Percentiles rank a stretch among this genome's conserved stretches.
phyloP scores from a whole-genome alignment of 306 rosid genomes.

The Castanospermum australe region DNA sequence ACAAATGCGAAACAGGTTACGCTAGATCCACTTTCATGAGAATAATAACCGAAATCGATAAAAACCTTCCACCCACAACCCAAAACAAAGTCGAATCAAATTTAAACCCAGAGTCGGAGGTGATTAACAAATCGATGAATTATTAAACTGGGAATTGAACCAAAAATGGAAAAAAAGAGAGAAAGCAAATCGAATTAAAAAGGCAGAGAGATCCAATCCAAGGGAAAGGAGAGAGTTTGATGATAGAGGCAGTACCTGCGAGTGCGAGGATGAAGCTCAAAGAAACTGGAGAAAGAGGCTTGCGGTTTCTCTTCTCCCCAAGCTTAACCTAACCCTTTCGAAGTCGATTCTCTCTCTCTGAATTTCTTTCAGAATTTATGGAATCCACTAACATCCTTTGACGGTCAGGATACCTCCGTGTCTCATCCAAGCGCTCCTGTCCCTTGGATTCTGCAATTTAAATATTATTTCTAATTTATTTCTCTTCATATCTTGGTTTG shows the following conservation, averaged over 20 bases:
- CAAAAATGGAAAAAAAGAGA: too few species aligned
- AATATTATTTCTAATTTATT: too few species aligned
- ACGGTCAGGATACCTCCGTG: too few species aligned
- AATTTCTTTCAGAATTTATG: not conserved
- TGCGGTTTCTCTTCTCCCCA: not conserved
- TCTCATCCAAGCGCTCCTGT: too few species aligned
- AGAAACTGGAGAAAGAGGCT: not conserved
- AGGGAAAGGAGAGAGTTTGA: not conserved
- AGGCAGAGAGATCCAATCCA: not conserved
- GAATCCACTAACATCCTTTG: too few species aligned
- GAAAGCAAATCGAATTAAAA: not conserved
- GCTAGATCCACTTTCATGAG: too few species aligned
- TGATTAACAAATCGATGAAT: not conserved
- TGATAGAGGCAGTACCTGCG: not conserved
- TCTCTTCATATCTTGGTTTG: too few species aligned
- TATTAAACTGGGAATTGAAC: not conserved
- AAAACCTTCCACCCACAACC: too few species aligned
- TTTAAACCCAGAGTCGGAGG: too few species aligned
- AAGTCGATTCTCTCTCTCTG: not conserved
- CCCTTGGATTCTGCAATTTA: too few species aligned
- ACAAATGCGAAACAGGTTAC: not conserved
- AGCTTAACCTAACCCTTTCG: slow-evolving; percentile 5
- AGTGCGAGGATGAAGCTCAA: not conserved
- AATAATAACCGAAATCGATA: too few species aligned
- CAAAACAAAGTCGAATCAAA: too few species aligned